phyloP scores from a whole-genome alignment of 441 rosid genomes.

The Hypseocharis bilobata region DNA sequence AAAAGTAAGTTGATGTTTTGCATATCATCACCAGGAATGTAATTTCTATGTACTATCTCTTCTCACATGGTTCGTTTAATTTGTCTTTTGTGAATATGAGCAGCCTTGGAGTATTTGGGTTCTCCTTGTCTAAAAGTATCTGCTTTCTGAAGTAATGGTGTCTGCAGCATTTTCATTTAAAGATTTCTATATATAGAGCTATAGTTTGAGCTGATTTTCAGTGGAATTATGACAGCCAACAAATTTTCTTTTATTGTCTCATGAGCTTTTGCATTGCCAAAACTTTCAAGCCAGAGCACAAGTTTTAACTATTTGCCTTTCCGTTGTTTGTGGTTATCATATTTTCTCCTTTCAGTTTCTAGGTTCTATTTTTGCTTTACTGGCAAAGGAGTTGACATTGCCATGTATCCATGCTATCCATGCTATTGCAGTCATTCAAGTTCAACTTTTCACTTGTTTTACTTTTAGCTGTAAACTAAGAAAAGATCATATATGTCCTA shows the following conservation, averaged over 20 bases:
- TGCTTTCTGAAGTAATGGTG: background rate
- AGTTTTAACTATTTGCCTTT: no score
- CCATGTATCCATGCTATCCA: no score
- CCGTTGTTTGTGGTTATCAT: no score
- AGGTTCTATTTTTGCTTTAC: no score
- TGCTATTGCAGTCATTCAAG: no score
- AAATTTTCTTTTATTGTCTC: no score
- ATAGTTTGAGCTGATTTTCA: background rate
- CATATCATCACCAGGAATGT: background rate
- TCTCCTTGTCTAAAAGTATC: background rate
- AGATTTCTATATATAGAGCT: background rate
- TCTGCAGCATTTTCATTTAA: background rate
- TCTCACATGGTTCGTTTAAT: background rate
- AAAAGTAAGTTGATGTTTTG: conserved; percentile 38
- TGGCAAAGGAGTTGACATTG: no score
- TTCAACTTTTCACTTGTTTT: no score
- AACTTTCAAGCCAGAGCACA: background rate
- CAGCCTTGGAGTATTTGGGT: background rate
- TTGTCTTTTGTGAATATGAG: background rate
- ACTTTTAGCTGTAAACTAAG: no score
- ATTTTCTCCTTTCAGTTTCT: no score
- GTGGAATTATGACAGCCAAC: background rate
- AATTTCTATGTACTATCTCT: background rate
- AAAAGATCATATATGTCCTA: no score
- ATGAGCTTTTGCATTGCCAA: no score